phyloP scores from a whole-genome alignment of 768 basidiomycete genomes.

The Podaxis sp. region DNA sequence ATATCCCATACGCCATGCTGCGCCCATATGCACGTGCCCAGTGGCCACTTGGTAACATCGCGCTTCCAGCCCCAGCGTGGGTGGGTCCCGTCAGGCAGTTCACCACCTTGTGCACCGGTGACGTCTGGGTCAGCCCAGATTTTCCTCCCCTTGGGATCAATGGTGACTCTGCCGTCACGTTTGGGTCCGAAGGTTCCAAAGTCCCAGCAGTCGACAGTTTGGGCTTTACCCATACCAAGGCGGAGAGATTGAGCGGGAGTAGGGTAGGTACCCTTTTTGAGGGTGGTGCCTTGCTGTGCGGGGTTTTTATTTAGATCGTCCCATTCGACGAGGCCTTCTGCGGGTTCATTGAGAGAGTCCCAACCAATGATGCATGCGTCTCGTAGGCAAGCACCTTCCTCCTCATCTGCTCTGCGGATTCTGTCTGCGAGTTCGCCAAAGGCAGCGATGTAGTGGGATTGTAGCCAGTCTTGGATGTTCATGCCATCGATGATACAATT shows the following conservation, averaged over 20 bases:
- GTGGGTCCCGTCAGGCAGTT: constrained; percentile 45
- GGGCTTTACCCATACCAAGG: constrained; percentile 83
- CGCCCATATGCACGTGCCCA: constrained; percentile 85
- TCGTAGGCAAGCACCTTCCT: constrained; percentile 58
- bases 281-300: constrained; percentile 57
- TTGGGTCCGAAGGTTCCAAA: constrained; percentile 79
- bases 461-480: constrained; percentile 89
- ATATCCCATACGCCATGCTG: constrained; percentile 87
- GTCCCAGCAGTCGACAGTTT: constrained; percentile 78
- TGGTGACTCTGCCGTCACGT: constrained; percentile 65
- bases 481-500: constrained; percentile 86
- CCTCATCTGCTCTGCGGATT: constrained; percentile 42
- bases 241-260: constrained; percentile 80
- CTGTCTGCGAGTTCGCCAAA: constrained; percentile 72
- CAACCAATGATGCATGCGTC: constrained; percentile 93
- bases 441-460: constrained; percentile 71
- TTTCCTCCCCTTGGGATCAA: constrained; percentile 80
- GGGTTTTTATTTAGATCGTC: constrained; percentile 66
- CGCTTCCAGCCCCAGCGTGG: constrained; percentile 83
- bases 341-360: constrained; percentile 96
- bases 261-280: constrained; percentile 86
- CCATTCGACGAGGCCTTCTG: constrained; percentile 72
- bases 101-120: constrained; percentile 15
- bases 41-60: constrained; percentile 53
- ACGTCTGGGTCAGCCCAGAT: constrained; percentile 65